A percentile compares a stretch with the other conserved stretches of the same genome.
These are phyloP conservation scores for Scutellaria barbata DNA, from an alignment of 257 asterid species.

Conservation along the genomic window DNA sequence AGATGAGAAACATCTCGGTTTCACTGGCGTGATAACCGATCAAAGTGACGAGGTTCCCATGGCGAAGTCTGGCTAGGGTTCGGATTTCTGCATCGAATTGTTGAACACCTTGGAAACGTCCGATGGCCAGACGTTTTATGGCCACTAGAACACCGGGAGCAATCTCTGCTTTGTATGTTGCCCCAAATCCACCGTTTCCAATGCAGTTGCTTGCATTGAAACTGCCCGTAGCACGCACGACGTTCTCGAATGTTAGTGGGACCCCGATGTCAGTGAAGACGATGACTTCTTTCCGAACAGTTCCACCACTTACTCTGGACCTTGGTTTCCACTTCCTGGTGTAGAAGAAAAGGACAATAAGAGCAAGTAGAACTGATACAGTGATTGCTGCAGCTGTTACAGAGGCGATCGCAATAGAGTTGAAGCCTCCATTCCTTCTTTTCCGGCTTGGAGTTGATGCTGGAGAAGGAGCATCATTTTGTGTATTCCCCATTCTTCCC, in stretches of 20 bases:
- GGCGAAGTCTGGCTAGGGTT: slow-evolving; percentile 83
- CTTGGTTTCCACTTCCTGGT: slow-evolving; percentile 79
- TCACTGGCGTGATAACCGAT: slow-evolving; percentile 92
- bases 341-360: slow-evolving; percentile 69
- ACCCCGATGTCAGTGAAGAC: slow-evolving; percentile 76
- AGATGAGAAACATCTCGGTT: slow-evolving; percentile 85
- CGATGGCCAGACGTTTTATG: slow-evolving; percentile 79
- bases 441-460: slow-evolving; percentile 38
- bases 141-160: slow-evolving; percentile 90
- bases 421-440: slow-evolving; percentile 50
- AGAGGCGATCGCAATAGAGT: slow-evolving; percentile 77
- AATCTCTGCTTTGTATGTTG: slow-evolving; percentile 93
- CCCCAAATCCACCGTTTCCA: slow-evolving; percentile 92
- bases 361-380: slow-evolving; percentile 76
- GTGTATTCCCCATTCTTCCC: slow-evolving; percentile 47
- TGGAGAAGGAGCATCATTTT: slow-evolving; percentile 45
- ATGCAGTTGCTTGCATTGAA: slow-evolving; percentile 92
- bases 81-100: slow-evolving; percentile 86
- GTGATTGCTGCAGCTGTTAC: slow-evolving; percentile 82
- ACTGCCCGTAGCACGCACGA: slow-evolving; percentile 79
- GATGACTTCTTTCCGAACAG: slow-evolving; percentile 81
- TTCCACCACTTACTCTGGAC: slow-evolving; percentile 75
- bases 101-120: slow-evolving; percentile 71
- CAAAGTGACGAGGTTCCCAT: slow-evolving; percentile 84
- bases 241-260: slow-evolving; percentile 77